Evolutionary conservation across 2,329 filamentous ascomycete species (phyloP).

Genomic region (Diaporthe capsici): DNA sequence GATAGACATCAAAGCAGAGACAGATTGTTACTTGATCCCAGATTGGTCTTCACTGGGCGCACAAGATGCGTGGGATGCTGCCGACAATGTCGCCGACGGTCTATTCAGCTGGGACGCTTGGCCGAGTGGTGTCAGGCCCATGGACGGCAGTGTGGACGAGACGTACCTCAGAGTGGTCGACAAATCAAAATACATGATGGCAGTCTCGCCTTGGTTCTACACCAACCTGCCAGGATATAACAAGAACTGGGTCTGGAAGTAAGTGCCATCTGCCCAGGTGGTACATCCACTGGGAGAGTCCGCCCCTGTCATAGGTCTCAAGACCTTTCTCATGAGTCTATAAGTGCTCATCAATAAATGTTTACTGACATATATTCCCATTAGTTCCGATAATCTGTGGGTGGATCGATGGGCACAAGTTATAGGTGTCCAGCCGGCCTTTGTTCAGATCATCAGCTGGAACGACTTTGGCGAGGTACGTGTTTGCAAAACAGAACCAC

Average conservation of each 20-base stretch:
- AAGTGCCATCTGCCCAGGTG: constrained; percentile 43
- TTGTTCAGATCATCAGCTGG: constrained; percentile 56
- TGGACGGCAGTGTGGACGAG: constrained; percentile 52
- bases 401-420: constrained; percentile 69
- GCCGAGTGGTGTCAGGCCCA: constrained; percentile 50
- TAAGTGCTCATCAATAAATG: too few species aligned
- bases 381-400: constrained; percentile 66
- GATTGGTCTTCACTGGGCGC: constrained; percentile 60
- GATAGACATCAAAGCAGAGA: constrained; percentile 55
- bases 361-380: neutral
- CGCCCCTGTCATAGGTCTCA: neutral
- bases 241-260: constrained; percentile 74
- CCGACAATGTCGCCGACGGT: constrained; percentile 49
- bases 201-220: constrained; percentile 72
- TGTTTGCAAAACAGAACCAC: neutral
- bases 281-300: neutral
- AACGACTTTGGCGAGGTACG: constrained; percentile 64
- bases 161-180: constrained; percentile 52
- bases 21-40: constrained; percentile 58
- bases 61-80: constrained; percentile 43
- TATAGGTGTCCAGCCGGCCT: constrained; percentile 67
- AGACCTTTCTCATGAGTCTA: neutral
- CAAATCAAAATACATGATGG: constrained; percentile 64
- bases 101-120: constrained; percentile 57
- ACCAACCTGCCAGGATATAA: constrained; percentile 68